Evolutionary conservation across 2,329 filamentous ascomycete genomes (phyloP).

Genomic region (Thielaviopsis euricoi): DNA sequence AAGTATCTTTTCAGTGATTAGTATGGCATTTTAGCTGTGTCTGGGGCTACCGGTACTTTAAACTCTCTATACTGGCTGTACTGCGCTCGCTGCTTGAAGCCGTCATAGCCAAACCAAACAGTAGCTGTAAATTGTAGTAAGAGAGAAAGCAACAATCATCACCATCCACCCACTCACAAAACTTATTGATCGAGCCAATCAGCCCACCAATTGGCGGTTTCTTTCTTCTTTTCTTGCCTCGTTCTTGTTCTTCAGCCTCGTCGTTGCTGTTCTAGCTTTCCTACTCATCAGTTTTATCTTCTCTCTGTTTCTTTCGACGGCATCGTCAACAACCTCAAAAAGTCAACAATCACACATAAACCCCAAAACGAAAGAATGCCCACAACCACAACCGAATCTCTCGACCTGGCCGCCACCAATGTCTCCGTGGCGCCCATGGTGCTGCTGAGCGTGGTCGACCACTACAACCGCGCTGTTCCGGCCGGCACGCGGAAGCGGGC

Average conservation of each 20-base stretch:
- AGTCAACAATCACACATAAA: neutral
- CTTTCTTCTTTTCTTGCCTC: neutral
- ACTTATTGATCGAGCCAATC: no score
- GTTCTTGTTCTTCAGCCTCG: no score
- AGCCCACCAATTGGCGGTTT: neutral
- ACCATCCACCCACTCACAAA: no score
- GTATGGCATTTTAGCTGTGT: neutral
- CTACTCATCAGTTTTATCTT: no score
- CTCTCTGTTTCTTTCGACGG: no score
- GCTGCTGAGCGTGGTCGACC: conserved; percentile 92
- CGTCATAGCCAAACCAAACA: no score
- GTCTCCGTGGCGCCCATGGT: conserved; percentile 96
- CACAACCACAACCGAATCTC: conserved; percentile 88
- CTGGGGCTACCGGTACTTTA: neutral
- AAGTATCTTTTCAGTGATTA: neutral
- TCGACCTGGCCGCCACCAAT: conserved; percentile 83
- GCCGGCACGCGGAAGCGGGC: conserved; percentile 78
- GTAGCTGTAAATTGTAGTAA: no score
- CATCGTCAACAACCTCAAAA: no score
- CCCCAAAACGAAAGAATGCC: conserved; percentile 51
- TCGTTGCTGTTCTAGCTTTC: no score
- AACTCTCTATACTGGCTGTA: no score
- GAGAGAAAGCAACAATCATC: no score
- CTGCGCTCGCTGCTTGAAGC: no score
- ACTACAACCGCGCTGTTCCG: conserved; percentile 83